Base-by-base conservation (phyloP, 495 filamentous ascomycete genomes). In the Viridothelium virens region DNA sequence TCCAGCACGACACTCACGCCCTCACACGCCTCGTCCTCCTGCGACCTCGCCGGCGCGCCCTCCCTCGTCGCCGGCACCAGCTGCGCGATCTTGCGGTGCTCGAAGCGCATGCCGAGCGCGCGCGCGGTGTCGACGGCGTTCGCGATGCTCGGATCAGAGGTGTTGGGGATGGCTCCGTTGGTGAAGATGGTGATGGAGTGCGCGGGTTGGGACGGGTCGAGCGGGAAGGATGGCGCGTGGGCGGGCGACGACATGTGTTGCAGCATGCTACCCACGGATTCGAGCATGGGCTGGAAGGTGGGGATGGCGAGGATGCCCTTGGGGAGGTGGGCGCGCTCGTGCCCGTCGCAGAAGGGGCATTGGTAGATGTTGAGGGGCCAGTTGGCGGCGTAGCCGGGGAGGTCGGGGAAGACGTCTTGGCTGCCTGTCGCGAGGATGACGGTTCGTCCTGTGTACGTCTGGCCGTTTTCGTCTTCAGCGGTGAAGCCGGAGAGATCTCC, bases 341-440 rank as follows among this genome's bases (percentile, higher is more conserved):
- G 44, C 7, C 62, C 62, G 41, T 64, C 38, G 44, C 62, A 50
- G 31, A 64, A 64, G 31, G 41, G 16, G 41, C 62, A 64, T 36
- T 64, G 38, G 14, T 25, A 64, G 41, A 48, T 47, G 11, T 12
- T 50, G 31, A 16, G 34, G 62, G 12, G 34, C 62, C 62, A 64
- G 44, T 34, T 36, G 11, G 10, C 62, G 62, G 37, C 41, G 14
- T 53, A 41, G 16, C 62, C 62, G 31, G 36, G 9, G 37, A 48
- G 53, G 31, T 64, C 62, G 25, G 36, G 9, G 34, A 44, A 41
- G 37, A 64, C 31, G 44, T 64, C 62, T 7, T 41, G 11, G 38
- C 34, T 44, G 31, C 38, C 62, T 36, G 16, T 64, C n/a, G 38
- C 62, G 34, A 64, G 37, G 25, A 48, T 47, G 62, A 64, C 16